Base-by-base conservation (phyloP, 805 yeast genomes). In the Schwanniomyces occidentalis region DNA sequence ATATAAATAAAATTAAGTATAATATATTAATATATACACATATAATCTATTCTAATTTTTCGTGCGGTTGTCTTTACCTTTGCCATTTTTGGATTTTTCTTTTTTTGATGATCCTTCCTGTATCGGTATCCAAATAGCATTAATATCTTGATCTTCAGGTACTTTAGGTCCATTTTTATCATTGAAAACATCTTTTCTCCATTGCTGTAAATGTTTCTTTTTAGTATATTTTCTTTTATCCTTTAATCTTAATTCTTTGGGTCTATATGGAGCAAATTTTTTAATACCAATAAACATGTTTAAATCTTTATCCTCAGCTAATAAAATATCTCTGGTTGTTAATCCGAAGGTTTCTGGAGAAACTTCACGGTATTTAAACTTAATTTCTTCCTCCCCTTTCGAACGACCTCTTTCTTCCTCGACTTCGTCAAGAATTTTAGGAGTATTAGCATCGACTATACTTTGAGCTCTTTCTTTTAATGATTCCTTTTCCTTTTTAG, bases 331-430 rank as follows among this genome's bases (percentile, higher is more conserved):
- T 43, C 93, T 73, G 0, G 93, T 75, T 0, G 85, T 72, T 31
- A 93, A 71, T 8, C 98, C 98, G 63, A 77, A 93, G 7, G 89
- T 67, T 52, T 93, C 98, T 6, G 99, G 97, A 1, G 96, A 89
- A 4, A 93, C 98, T 49, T 89, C 95, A 51, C 97, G 77, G 56
- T 93, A 93, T 49, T 80, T 81, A 73, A 93, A 91, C 35, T 69
- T 74, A 24, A 78, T 49, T 5, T 58, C 71, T 10, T 73, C 73
- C 5, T 49, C 49, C 4, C 58, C 71, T 6, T 68, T 60, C 18
- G 66, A 64, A 1, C 78, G 67, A 41, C 89, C 80, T 32, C 86
- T 77, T 46, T 79, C 78, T 45, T 72, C 77, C 44, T 79, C 84
- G 6, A 83, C 78, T 49, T 85, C 87, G 19, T 85, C 91, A 16